Percentiles rank a stretch among this genome's conserved stretches.
phyloP scores from a whole-genome alignment of 164 flowering plant species.

The Taxillus chinensis region DNA sequence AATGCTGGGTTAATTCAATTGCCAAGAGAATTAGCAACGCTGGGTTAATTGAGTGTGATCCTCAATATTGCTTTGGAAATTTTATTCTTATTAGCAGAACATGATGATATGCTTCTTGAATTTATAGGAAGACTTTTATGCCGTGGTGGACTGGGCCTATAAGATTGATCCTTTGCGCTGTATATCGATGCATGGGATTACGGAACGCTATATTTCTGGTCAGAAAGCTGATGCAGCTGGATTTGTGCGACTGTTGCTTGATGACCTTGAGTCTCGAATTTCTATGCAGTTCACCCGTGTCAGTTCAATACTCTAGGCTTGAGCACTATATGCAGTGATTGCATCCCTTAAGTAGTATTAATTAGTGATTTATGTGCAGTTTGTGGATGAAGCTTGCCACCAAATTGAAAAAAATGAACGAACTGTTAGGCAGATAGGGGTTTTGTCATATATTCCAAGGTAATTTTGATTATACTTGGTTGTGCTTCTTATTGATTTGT shows the following conservation, averaged over 20 bases:
- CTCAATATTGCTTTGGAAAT: background rate
- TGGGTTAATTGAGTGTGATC: background rate
- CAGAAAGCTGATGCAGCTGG: conserved; percentile 99
- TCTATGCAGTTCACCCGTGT: conserved; percentile 76
- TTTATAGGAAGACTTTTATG: conserved; percentile 86
- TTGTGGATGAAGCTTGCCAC: conserved; percentile 98
- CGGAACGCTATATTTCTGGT: conserved; percentile 88
- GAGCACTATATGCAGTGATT: background rate
- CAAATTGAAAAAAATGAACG: conserved; percentile 92
- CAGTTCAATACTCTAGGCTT: conserved; percentile 12
- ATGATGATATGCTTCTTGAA: background rate
- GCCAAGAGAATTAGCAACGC: background rate
- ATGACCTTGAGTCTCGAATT: conserved; percentile 82
- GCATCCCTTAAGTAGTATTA: conserved; percentile 6
- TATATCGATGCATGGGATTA: conserved; percentile 98
- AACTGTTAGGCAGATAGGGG: conserved; percentile 81
- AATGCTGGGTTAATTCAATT: too few relatives aligned
- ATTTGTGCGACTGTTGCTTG: conserved; percentile 91
- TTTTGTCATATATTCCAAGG: conserved; percentile 88
- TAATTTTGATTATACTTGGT: conserved; percentile 12
- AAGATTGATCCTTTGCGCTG: conserved; percentile 96
- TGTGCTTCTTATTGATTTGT: background rate
- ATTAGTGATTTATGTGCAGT: conserved; percentile 33
- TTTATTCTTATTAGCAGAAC: background rate
- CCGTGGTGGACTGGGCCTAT: conserved; percentile 99